Base-by-base conservation (phyloP, 2,329 filamentous ascomycete species). In the Cryphonectria radicalis region DNA sequence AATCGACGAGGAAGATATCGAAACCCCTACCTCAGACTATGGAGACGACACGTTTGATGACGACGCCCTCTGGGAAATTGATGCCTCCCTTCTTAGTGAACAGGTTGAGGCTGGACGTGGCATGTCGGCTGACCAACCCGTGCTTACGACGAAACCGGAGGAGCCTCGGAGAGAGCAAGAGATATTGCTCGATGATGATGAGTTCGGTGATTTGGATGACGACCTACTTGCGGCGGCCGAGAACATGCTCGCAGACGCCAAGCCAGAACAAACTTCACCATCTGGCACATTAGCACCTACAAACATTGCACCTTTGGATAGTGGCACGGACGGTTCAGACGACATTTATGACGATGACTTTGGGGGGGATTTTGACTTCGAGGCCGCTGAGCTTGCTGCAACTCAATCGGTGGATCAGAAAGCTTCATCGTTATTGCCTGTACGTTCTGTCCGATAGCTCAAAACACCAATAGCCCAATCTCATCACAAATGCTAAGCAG, bases 301-400 rank as follows among this genome's bases (percentile, higher is more conserved):
- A 8, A 46, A 70, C 73, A 63, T 75, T 77, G 67, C 78, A 81
- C 80, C 82, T 37, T 78, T 83, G 75, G 79, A 79, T 32, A 80
- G 81, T 46, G 79, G 78, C 66, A 75, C 69, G 32, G 74, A 73
- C 19, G 77, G 77, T 46, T 76, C 77, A 67, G 82, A 85, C 57
- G 84, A 84, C 74, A 78, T 83, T 55, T 90, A 87, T 75, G 91
- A 89, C 71, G 93, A 94, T 81, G 94, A 94, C 76, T 93, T 93
- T 83, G 92, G 90, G 63, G 88, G 87, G 74, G 84, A 89, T 75
- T 86, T 90, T 80, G 94, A 97, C 80, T 92, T 93, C 77, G 93
- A 95, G 76, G 90, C 91, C 73, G 90, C 90, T 74, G 91, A 94
- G 81, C 82, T 91, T 75, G 89, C 89, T 77, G 92, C 92, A 63